Conservation (phyloP, 148 eudicot genomes). For the Rhododendron vialii region DNA sequence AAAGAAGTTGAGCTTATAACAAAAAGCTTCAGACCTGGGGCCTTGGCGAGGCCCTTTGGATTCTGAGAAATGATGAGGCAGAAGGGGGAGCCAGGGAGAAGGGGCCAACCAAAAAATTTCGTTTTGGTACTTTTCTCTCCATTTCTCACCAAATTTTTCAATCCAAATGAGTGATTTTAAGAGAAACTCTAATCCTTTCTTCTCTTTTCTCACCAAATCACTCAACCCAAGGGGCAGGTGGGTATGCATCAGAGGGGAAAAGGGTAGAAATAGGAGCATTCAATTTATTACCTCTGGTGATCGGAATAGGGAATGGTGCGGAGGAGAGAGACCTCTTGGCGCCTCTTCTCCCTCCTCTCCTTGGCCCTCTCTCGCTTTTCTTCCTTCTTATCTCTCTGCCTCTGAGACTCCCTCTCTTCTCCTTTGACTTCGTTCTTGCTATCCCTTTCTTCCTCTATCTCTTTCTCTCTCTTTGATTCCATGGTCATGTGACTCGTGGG, state of each 20-base stretch:
- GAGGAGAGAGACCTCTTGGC: conserved; percentile 79
- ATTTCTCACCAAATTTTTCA: background rate
- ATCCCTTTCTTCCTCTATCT: background rate
- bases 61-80: background rate
- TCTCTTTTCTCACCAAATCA: too few species aligned
- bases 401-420: conserved; percentile 3
- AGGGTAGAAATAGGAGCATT: background rate
- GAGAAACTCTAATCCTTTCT: background rate
- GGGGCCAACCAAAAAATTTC: background rate
- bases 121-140: too few species aligned
- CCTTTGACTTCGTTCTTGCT: background rate
- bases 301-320: conserved; percentile 85
- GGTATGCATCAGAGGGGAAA: background rate
- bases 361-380: conserved; percentile 50
- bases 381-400: conserved; percentile 15
- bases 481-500: background rate
- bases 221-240: background rate
- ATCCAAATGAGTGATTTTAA: background rate
- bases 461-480: conserved; percentile 15
- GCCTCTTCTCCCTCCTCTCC: conserved; percentile 70
- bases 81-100: background rate
- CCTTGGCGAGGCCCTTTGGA: background rate
- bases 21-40: background rate
- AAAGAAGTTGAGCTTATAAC: background rate
- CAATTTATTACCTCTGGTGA: conserved; percentile 54